A percentile compares a stretch with the other conserved stretches of the same genome.
These are phyloP conservation scores for Cryptococcus neoformans DNA, from an alignment of 1,284 basidiomycete species.

Conservation along the genomic window DNA sequence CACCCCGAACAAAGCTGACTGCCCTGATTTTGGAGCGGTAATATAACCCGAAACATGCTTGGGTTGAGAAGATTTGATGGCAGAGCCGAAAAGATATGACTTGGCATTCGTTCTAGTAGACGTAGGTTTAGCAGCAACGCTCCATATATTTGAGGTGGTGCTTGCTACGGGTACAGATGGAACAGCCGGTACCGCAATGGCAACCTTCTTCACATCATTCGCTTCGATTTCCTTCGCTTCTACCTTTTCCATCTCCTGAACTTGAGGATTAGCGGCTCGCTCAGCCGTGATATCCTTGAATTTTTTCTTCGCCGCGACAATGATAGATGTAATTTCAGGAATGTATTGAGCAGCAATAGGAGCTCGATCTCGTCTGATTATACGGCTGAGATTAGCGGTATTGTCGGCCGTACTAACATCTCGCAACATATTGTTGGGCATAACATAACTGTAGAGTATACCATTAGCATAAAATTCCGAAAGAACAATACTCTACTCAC, in stretches of 20 bases:
- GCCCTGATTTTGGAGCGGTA: slow-evolving; percentile 3
- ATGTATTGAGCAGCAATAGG: slow-evolving; percentile 50
- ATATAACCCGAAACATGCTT: slow-evolving; percentile 20
- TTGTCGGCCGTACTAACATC: slow-evolving; percentile 5
- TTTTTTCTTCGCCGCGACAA: slow-evolving; percentile 7
- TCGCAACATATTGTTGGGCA: slow-evolving; percentile 64
- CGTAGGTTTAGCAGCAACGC: not conserved
- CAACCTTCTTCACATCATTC: no score
- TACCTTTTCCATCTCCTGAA: not conserved
- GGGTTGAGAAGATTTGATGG: slow-evolving; percentile 23
- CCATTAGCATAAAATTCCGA: not conserved
- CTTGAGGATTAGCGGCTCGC: not conserved
- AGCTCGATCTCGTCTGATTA: slow-evolving; percentile 8
- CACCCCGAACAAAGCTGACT: slow-evolving; percentile 9
- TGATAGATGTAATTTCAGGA: slow-evolving; percentile 56
- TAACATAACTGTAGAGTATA: slow-evolving; percentile 46
- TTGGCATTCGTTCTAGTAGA: not conserved
- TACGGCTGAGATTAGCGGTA: slow-evolving; percentile 4
- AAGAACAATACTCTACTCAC: slow-evolving; percentile 51
- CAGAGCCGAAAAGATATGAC: slow-evolving; percentile 22
- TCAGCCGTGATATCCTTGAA: slow-evolving; percentile 2
- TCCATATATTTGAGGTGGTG: slow-evolving; percentile 3
- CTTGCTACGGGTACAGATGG: not conserved
- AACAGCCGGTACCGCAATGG: slow-evolving; percentile 7
- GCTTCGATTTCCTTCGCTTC: not conserved